phyloP scores from a whole-genome alignment of 1,284 basidiomycete species.

The Boletus austroedulis region DNA sequence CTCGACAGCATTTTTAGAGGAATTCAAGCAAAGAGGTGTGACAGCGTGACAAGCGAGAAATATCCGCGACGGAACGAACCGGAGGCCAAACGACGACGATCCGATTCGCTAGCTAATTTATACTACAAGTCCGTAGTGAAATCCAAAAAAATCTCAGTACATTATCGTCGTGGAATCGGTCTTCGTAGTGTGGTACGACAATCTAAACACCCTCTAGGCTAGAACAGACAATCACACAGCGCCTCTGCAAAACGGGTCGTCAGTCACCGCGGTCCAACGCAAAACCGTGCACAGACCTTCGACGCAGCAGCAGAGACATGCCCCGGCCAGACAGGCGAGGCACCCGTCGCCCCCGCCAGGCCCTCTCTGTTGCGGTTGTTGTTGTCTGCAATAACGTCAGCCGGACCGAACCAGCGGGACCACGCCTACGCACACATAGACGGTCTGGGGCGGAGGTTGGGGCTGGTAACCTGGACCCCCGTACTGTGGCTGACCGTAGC shows the following conservation, averaged over 20 bases:
- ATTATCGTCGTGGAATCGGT: constrained; percentile 16
- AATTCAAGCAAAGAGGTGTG: constrained; percentile 40
- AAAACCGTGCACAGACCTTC: constrained; percentile 53
- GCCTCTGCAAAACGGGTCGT: constrained; percentile 50
- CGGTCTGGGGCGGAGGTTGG: constrained; percentile 67
- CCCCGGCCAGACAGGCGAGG: constrained; percentile 69
- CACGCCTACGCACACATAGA: constrained; percentile 56
- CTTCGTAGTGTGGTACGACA: constrained; percentile 22
- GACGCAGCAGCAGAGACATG: constrained; percentile 72
- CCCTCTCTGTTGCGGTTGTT: constrained; percentile 45
- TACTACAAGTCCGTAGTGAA: constrained; percentile 27
- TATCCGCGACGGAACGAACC: constrained; percentile 34
- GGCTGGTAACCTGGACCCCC: constrained; percentile 52
- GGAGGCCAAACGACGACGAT: constrained; percentile 24
- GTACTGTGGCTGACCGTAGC: constrained; percentile 31
- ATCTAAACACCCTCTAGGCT: constrained; percentile 14
- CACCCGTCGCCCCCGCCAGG: constrained; percentile 44
- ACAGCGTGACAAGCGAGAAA: constrained; percentile 25
- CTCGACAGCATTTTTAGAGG: constrained; percentile 72
- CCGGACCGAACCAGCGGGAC: neutral
- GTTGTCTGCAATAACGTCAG: constrained; percentile 46
- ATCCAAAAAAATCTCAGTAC: constrained; percentile 14
- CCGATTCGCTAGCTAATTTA: constrained; percentile 35
- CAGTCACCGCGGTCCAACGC: constrained; percentile 5
- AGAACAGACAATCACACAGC: constrained; percentile 70